Conservation (phyloP, 2,329 filamentous ascomycete genomes). For the Xylaria arbuscula region DNA sequence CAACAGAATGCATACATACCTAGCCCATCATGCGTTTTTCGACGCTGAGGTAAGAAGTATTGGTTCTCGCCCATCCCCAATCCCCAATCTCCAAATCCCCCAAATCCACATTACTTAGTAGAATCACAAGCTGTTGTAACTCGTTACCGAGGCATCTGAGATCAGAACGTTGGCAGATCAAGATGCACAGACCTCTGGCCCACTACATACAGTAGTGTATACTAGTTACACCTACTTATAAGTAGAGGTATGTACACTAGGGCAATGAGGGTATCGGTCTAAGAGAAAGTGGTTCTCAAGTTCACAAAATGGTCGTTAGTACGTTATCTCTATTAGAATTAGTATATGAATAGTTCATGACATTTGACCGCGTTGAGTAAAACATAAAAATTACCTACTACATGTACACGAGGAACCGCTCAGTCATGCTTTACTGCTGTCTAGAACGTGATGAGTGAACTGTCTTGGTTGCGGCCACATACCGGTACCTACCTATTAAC, state of each 20-base stretch:
- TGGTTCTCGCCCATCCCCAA: constrained; percentile 1
- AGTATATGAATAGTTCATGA: background rate
- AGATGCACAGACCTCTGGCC: background rate
- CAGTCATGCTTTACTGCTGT: background rate
- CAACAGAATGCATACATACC: background rate
- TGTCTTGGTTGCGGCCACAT: background rate
- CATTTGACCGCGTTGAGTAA: background rate
- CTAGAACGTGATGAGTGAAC: background rate
- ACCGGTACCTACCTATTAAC: background rate
- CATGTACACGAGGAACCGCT: background rate
- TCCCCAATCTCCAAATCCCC: constrained; percentile 7
- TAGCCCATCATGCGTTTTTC: constrained; percentile 1
- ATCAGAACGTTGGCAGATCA: background rate
- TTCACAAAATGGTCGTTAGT: background rate
- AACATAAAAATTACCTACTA: background rate
- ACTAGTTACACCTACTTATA: too few species aligned
- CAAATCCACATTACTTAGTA: background rate
- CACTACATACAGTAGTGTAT: too few species aligned
- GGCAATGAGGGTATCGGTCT: background rate
- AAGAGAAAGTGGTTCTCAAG: constrained; percentile 10
- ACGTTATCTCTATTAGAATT: background rate
- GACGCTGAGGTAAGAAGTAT: background rate
- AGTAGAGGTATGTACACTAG: too few species aligned
- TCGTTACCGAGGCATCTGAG: constrained; percentile 29
- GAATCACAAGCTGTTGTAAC: constrained; percentile 20